phyloP scores from a whole-genome alignment of 805 yeast species.

The Saccharomycopsis malanga region DNA sequence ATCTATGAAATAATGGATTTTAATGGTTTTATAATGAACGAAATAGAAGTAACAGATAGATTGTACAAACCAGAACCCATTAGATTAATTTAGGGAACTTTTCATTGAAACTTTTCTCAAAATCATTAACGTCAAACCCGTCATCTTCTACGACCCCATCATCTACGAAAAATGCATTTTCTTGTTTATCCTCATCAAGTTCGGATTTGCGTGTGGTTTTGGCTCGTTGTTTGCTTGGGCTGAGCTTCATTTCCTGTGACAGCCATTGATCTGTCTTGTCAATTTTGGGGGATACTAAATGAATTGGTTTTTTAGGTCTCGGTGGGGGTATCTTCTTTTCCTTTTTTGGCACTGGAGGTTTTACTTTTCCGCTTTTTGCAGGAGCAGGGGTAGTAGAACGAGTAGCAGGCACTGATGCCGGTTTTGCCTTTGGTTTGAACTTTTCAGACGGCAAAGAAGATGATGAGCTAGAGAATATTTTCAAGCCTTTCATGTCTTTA shows the following conservation, averaged over 20 bases:
- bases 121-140: constrained; percentile 19
- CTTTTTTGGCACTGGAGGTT: constrained; percentile 9
- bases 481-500: constrained; percentile 2
- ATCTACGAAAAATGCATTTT: constrained; percentile 20
- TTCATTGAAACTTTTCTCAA: constrained; percentile 22
- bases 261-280: not conserved
- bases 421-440: constrained; percentile 1
- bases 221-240: no score
- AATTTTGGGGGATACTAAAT: constrained; percentile 19
- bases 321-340: constrained; percentile 22
- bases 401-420: no score
- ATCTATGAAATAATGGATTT: no score
- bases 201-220: no score
- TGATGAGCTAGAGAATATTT: not conserved
- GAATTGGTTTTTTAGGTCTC: constrained; percentile 21
- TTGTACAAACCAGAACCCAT: no score
- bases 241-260: no score
- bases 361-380: not conserved
- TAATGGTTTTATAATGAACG: no score
- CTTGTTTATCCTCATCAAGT: constrained; percentile 3
- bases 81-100: constrained; percentile 20
- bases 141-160: constrained; percentile 4
- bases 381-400: no score
- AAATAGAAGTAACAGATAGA: no score
- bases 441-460: constrained; percentile 4